Base-by-base conservation (phyloP, 768 basidiomycete species). In the Boletellus emodensis region DNA sequence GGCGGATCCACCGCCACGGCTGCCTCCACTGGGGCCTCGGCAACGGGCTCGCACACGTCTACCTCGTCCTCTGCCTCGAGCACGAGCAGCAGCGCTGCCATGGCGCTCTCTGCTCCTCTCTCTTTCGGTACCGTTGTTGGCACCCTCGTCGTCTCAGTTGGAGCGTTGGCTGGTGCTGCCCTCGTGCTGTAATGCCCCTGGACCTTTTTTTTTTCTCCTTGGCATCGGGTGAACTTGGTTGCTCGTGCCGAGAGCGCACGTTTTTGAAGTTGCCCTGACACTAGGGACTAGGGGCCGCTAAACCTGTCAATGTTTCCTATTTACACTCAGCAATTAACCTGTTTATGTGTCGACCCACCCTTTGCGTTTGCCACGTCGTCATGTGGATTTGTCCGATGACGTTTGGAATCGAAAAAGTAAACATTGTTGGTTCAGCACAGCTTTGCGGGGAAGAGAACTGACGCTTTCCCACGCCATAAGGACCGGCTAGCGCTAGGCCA, bases 121-220 rank as follows among this genome's bases (percentile, higher is more conserved):
- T 53, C 67, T 1, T 50, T 63, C 15, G 52, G 49, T 1, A 32
- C 48, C 9, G 11, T 60, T 8, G 35, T 67, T 1, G 59, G 63
- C 13, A 54, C 55, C 17, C 52, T 67, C 3, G 48, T 67, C 33
- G 58, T 58, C 9, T 65, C 65, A 1, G 63, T 59, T 14, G 67
- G 63, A 20, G 53, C 51, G 5, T 47, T 67, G 42, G 38, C 61
- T 3, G 66, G 66, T 18, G 63, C 65, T 4, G 61, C 54, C 5
- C 30, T 67, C 3, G 46, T 63, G 12, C 17, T 69, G 46, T 67
- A 46, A 55, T 13, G 10, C 20, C 13, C 32, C 17, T 42, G 7
- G 24, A n/a, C 11, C 12, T 18, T 11, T 46, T 38, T 36, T 44
- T 36, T 26, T 36, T 26, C 8, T 4, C 0, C 34, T 18, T 10